Conservation (phyloP, 176 grass and related monocot species). For the Oryza glumipatula region DNA sequence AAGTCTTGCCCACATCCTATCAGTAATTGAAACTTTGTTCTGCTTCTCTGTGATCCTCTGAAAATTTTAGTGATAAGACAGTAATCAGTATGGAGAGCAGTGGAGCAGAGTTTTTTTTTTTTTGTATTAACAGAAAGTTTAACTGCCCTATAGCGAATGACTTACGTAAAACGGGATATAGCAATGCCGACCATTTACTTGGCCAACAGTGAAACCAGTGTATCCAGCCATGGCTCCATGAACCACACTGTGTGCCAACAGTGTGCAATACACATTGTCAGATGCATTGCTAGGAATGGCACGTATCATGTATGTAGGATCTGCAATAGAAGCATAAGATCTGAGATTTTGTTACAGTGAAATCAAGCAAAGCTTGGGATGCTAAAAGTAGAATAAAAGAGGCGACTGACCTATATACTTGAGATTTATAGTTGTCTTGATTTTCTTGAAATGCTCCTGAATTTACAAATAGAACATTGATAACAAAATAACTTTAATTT, state of each 20-base stretch:
- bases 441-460: constrained; percentile 83
- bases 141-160: not conserved
- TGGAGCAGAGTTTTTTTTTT: not conserved
- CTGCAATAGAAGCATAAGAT: constrained; percentile 52
- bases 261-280: constrained; percentile 91
- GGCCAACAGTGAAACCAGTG: constrained; percentile 84
- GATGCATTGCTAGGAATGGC: constrained; percentile 97
- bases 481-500: constrained; percentile 14
- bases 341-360: constrained; percentile 1
- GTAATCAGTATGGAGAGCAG: not conserved
- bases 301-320: constrained; percentile 99
- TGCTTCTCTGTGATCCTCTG: constrained; percentile 83
- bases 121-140: not conserved
- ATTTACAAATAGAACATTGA: constrained; percentile 18
- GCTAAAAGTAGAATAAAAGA: constrained; percentile 15
- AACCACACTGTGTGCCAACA: constrained; percentile 85
- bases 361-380: not conserved
- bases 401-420: constrained; percentile 84
- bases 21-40: constrained; percentile 86
- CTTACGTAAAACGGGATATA: constrained; percentile 95
- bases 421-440: constrained; percentile 82
- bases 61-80: not conserved
- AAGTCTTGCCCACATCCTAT: constrained; percentile 98
- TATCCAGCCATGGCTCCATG: constrained; percentile 98
- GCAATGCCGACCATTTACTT: constrained; percentile 87